These are phyloP conservation scores for Salix caprea DNA, from an alignment of 345 rosid species.

Conservation along the genomic window DNA sequence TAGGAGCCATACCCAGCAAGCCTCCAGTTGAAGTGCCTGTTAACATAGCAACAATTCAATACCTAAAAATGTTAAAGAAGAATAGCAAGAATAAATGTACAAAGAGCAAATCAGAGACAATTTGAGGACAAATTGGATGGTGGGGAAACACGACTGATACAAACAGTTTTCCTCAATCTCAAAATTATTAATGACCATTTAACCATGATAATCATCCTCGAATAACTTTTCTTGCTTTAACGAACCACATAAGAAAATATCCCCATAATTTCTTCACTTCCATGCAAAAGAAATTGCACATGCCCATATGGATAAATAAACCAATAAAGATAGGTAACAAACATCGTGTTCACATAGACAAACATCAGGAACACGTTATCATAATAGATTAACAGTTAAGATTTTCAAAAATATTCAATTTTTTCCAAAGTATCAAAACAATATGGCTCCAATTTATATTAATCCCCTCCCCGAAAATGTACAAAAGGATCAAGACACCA, in stretches of 20 bases:
- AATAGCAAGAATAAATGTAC: neutral
- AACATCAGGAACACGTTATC: neutral
- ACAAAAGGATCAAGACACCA: neutral
- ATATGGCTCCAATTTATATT: neutral
- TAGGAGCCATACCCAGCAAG: conserved; percentile 66
- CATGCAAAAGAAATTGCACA: neutral
- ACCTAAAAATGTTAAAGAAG: neutral
- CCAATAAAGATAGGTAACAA: neutral
- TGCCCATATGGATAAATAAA: neutral
- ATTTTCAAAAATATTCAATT: neutral
- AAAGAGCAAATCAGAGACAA: neutral
- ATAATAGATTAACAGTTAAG: neutral
- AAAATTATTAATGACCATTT: neutral
- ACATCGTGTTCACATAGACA: too few species aligned
- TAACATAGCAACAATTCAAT: conserved; percentile 8
- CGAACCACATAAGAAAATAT: neutral
- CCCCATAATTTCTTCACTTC: neutral
- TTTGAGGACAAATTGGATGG: neutral
- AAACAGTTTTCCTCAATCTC: neutral
- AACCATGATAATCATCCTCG: neutral
- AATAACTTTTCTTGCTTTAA: neutral
- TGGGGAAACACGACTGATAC: neutral
- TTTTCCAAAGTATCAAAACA: neutral
- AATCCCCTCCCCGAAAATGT: neutral
- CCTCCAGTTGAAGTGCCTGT: conserved; percentile 76